phyloP scores from a whole-genome alignment of 805 yeast genomes.

The Blastobotrys robertii region DNA sequence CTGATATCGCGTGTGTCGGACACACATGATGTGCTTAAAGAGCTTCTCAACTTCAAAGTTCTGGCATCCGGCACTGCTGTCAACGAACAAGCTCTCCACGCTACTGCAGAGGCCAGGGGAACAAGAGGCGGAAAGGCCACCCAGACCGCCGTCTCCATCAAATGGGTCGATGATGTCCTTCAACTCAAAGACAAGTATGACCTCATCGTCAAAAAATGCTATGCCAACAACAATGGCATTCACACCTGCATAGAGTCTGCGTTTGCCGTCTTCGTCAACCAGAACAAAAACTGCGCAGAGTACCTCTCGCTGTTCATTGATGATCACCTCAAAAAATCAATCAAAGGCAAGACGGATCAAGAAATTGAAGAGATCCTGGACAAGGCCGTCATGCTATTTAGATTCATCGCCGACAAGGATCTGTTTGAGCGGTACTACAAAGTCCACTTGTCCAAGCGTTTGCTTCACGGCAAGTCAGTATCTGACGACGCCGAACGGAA shows the following conservation, averaged over 20 bases:
- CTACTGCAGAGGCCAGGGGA: conserved; percentile 11
- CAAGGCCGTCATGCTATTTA: conserved; percentile 51
- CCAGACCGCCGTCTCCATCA: conserved; percentile 46
- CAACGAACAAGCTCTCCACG: conserved; percentile 17
- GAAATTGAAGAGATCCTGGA: conserved; percentile 39
- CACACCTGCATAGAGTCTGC: conserved; percentile 51
- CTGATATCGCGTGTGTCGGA: conserved; percentile 46
- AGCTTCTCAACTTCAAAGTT: conserved; percentile 34
- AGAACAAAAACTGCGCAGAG: conserved; percentile 40
- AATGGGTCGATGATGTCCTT: conserved; percentile 57
- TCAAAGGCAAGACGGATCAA: conserved; percentile 38
- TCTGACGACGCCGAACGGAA: conserved; percentile 58
- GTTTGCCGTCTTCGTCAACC: conserved; percentile 52
- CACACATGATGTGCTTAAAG: conserved; percentile 39
- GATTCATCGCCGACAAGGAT: conserved; percentile 72
- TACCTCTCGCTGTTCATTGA: conserved; percentile 50
- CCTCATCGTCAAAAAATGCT: conserved; percentile 37
- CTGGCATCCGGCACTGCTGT: conserved; percentile 37
- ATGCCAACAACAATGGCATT: conserved; percentile 33
- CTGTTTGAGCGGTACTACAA: conserved; percentile 77
- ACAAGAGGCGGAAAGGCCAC: conserved; percentile 8
- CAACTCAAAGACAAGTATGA: conserved; percentile 43
- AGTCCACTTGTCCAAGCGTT: conserved; percentile 75
- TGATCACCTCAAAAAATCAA: conserved; percentile 40
- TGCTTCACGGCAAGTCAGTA: conserved; percentile 40